A percentile compares a stretch with the other conserved stretches of the same genome.
Conservation (phyloP, 176 grass and related monocot species). For the Triticum urartu region DNA sequence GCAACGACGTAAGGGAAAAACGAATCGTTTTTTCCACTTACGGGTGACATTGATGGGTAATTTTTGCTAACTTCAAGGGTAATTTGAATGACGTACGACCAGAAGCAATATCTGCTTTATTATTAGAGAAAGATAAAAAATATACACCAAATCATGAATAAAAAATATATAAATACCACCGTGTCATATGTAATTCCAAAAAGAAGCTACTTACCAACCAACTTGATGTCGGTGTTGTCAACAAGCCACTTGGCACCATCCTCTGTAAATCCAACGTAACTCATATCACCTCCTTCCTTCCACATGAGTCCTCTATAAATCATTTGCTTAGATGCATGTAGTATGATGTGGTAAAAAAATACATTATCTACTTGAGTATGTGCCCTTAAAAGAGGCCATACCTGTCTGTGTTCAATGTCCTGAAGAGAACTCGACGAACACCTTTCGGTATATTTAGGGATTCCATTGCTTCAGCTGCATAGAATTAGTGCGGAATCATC, state of each 20-base stretch:
- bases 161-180: background rate
- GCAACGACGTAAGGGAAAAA: too few relatives aligned
- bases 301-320: slow-evolving; percentile 65
- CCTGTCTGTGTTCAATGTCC: slow-evolving; percentile 85
- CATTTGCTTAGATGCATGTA: slow-evolving; percentile 25
- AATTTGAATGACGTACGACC: too few relatives aligned
- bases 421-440: slow-evolving; percentile 76
- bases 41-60: too few relatives aligned
- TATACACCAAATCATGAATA: background rate
- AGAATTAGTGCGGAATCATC: background rate
- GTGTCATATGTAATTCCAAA: background rate
- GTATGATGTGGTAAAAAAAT: background rate
- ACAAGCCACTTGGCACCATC: slow-evolving; percentile 77
- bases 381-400: background rate
- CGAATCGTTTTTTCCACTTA: too few relatives aligned
- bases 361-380: background rate
- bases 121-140: background rate
- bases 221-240: slow-evolving; percentile 90
- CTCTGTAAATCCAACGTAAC: slow-evolving; percentile 74
- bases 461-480: slow-evolving; percentile 74
- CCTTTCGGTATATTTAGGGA: slow-evolving; percentile 71
- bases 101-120: too few relatives aligned
- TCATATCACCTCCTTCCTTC: slow-evolving; percentile 62
- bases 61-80: too few relatives aligned
- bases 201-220: slow-evolving; percentile 54